These are phyloP conservation scores for Trifolium dubium DNA, from an alignment of 306 rosid genomes.

Conservation along the genomic window DNA sequence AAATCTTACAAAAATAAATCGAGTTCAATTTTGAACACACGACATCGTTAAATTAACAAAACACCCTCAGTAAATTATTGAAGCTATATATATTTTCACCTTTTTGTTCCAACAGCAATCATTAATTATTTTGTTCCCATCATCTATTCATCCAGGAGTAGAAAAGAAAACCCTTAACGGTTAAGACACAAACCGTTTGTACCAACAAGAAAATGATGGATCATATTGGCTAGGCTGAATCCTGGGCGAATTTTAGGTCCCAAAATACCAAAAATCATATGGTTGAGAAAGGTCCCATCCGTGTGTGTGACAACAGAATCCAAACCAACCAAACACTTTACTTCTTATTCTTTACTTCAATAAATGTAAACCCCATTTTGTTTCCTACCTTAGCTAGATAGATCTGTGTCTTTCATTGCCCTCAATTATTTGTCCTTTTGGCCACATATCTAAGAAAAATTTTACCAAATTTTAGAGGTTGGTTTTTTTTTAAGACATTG, in stretches of 20 bases:
- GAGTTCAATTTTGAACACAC: no score
- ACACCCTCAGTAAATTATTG: neutral
- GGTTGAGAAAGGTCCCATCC: conserved; percentile 44
- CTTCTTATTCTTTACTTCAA: conserved; percentile 32
- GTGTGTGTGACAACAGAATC: conserved; percentile 44
- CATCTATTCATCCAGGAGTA: neutral
- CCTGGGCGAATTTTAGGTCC: conserved; percentile 31
- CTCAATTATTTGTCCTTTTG: conserved; percentile 36
- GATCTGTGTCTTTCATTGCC: conserved; percentile 14
- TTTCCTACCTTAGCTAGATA: conserved; percentile 26
- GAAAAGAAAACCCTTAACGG: neutral
- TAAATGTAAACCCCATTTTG: conserved; percentile 43
- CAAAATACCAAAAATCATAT: conserved; percentile 4
- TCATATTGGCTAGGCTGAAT: neutral
- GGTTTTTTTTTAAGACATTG: conserved; percentile 32
- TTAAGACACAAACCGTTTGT: conserved; percentile 33
- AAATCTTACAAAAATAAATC: no score
- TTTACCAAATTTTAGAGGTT: conserved; percentile 29
- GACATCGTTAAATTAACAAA: no score
- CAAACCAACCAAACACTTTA: conserved; percentile 30
- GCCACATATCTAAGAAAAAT: neutral
- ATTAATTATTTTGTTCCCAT: neutral
- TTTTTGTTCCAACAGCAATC: neutral
- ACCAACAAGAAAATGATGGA: conserved; percentile 31
- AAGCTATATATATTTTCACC: neutral